Base-by-base conservation (phyloP, 768 basidiomycete species). In the Podaxis sp. region DNA sequence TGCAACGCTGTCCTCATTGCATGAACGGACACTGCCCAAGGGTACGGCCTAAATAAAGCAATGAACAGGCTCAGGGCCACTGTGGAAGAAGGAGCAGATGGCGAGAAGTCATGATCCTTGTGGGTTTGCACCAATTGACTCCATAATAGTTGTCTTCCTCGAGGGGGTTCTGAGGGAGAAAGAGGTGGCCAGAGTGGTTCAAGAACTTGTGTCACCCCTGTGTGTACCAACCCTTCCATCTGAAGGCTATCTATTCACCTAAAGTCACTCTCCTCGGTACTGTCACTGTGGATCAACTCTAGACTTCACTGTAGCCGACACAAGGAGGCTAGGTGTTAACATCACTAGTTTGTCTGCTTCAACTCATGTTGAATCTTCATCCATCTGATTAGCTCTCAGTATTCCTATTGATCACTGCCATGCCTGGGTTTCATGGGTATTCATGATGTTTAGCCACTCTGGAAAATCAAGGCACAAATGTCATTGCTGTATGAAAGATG, bases 1-100 rank as follows among this genome's bases (percentile, higher is more conserved):
- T 78, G 77, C 25, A 77, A 82, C 67, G 76, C 80, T 46, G 78
- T 83, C 13, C 76, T 83, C 64, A 83, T 84, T 52, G 83, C 80
- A 27, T 74, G 82, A 55, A 82, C 82, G 12, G 83, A 84, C 67
- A 78, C 81, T 6, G 79, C 78, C 17, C 82, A 84, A 69, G 76
- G 75, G 7, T 71, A 77, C 46, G 82, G 80, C 22, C 76, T 83
- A 76, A 80, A 84, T 24, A 82, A 82, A 66, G 81, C 82, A 0
- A 64, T 84, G 63, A 68, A 64, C 19, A 75, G 83, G 19, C 70
- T 83, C 61, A 77, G 80, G 70, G 75, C 79, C 36, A 82, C 82
- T 0, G 74, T 78, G 4, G 77, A 65, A 27, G 74, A 69, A 17
- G 73, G 73, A 12, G 82, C 82, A 3, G 81, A 83, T 63, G 79